Evolutionary conservation across 139 green algal species (phyloP), one percentile per base, ranked within the genome.

Genomic region (Chlamydomonas schloesseri): DNA sequence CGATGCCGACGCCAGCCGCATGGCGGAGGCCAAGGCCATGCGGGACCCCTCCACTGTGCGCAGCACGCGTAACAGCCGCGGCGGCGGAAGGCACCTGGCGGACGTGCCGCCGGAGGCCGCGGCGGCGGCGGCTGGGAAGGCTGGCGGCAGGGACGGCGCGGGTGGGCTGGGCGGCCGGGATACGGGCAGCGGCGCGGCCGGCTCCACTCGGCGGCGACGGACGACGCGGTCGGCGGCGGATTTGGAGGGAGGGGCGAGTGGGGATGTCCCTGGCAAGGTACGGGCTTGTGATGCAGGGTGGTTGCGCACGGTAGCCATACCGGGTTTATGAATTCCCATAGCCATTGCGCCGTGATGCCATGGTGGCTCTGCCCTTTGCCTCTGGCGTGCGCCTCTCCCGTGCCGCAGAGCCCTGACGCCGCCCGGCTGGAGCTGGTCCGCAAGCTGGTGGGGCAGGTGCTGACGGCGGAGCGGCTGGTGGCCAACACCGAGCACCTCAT

Each of bases 401-500:
- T 26, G 18, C 74, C 46, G 33, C 28, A 55, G n/a, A 29, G 17
- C 75, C 31, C 37, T 28, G 31, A 34, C 20, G 64, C 29, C 6
- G 37, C n/a, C n/a, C 78, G 78, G 18, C 37, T 84, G 64, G 64
- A 29, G 11, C 18, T 50, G 23, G 78, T 84, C n/a, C 42, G 50
- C 64, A 65, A 65, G n/a, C 29, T 84, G 78, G 78, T 84, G 42
- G 21, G 3, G 29, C 64, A 84, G 78, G 64, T 84, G 47, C 78
- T 74, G 42, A 13, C 29, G 36, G 78, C 78, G 29, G 78, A 84
- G 78, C 42, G 64, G 37, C 64, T 84, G 29, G 78, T 84, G 78
- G 78, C 78, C 62, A 84, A 74, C 64, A 84, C 76, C 36, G 76
- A 83, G 36, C 6, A 47, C 37, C 58, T 83, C 31, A 5, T 83